Percentiles rank a stretch among this genome's conserved stretches.
Evolutionary conservation across 257 asterid genomes (phyloP).

Genomic region (Jaltomata sinuosa): DNA sequence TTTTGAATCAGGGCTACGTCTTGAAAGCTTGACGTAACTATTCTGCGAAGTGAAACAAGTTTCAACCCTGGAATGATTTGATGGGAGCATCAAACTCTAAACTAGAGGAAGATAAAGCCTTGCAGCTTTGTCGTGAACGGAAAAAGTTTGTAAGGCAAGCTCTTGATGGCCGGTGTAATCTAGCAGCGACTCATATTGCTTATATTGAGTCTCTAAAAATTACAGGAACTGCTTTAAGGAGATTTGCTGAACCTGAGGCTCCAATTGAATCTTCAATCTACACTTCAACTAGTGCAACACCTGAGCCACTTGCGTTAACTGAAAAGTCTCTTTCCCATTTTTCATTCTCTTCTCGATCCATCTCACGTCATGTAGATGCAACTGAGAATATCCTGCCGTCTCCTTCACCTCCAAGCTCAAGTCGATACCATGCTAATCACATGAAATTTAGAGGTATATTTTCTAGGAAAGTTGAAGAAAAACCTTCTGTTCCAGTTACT

Average conservation of each 20-base stretch:
- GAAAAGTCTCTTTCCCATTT: conserved; percentile 55
- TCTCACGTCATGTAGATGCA: conserved; percentile 41
- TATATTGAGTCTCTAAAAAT: conserved; percentile 60
- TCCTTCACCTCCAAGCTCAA: conserved; percentile 46
- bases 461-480: conserved; percentile 78
- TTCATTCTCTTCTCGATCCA: conserved; percentile 48
- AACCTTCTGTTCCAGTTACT: conserved; percentile 40
- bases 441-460: conserved; percentile 62
- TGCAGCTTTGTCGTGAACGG: conserved; percentile 86
- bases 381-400: conserved; percentile 42
- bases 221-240: conserved; percentile 59
- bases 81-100: conserved; percentile 91
- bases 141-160: conserved; percentile 92
- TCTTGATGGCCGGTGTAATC: conserved; percentile 81
- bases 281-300: conserved; percentile 34
- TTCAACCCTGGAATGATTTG: conserved; percentile 2
- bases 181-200: conserved; percentile 76
- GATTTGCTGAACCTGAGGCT: conserved; percentile 65
- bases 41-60: background rate
- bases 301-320: conserved; percentile 31
- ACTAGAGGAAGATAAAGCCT: conserved; percentile 80
- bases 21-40: background rate
- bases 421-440: conserved; percentile 40
- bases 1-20: background rate
- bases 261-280: conserved; percentile 36